A percentile compares a stretch with the other conserved stretches of the same genome.
These are phyloP conservation scores for Monsonia emarginata DNA, from an alignment of 441 rosid species.

Conservation along the genomic window DNA sequence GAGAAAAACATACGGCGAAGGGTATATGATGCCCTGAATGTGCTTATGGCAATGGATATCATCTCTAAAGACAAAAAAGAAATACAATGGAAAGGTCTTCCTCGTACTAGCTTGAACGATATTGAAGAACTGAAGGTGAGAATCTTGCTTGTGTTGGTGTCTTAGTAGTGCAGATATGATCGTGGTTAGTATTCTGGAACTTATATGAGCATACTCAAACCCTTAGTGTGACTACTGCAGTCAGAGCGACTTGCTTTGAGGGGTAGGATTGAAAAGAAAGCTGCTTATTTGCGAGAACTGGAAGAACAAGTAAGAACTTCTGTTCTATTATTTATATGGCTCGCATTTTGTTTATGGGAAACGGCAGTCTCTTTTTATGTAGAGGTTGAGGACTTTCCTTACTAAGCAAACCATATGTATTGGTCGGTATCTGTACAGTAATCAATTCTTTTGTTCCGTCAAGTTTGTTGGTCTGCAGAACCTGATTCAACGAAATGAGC, in stretches of 20 bases:
- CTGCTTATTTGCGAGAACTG: constrained; percentile 71
- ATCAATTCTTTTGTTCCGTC: constrained; percentile 15
- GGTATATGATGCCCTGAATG: constrained; percentile 96
- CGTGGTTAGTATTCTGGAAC: constrained; percentile 15
- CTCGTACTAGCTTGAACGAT: constrained; percentile 86
- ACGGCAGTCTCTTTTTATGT: constrained; percentile 11
- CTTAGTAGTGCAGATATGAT: constrained; percentile 8
- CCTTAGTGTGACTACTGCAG: constrained; percentile 30
- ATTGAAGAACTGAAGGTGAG: constrained; percentile 86
- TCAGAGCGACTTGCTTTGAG: constrained; percentile 53
- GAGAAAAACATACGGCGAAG: constrained; percentile 95
- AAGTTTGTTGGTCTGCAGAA: constrained; percentile 86
- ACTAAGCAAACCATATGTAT: not conserved
- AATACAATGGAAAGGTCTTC: constrained; percentile 98
- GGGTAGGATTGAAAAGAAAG: constrained; percentile 79
- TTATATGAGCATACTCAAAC: constrained; percentile 17
- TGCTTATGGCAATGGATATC: constrained; percentile 99
- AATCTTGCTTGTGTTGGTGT: constrained; percentile 16
- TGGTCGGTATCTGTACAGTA: constrained; percentile 7
- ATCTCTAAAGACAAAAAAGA: constrained; percentile 97
- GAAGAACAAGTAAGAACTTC: constrained; percentile 70
- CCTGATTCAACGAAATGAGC: constrained; percentile 71
- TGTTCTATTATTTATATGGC: not conserved
- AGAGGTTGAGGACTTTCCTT: not conserved
- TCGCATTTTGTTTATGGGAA: constrained; percentile 1